Evolutionary conservation across 768 basidiomycete genomes (phyloP).

Genomic region (Phylloporus arenicola): DNA sequence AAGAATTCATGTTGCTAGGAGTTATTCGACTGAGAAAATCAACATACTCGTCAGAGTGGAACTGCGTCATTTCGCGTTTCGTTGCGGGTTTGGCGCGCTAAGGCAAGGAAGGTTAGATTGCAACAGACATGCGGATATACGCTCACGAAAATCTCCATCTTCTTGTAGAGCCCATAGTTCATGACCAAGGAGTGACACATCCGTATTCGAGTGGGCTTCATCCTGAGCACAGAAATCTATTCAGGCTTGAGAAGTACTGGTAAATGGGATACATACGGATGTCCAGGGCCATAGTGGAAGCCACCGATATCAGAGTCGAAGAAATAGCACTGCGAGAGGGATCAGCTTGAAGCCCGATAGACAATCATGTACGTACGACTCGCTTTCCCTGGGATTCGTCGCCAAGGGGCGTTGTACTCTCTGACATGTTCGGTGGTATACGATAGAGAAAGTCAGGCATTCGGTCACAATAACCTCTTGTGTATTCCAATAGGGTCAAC

Average conservation of each 20-base stretch:
- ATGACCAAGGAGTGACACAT: slow-evolving; percentile 99
- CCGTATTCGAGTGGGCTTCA: slow-evolving; percentile 97
- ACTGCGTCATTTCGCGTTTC: slow-evolving; percentile 99
- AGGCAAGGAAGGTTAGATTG: not conserved
- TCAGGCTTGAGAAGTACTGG: not conserved
- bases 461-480: too few relatives aligned
- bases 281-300: slow-evolving; percentile 98
- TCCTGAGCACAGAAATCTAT: slow-evolving; percentile 39
- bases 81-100: slow-evolving; percentile 99
- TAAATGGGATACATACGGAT: slow-evolving; percentile 56
- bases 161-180: slow-evolving; percentile 99
- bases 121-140: not conserved
- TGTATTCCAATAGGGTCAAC: not conserved
- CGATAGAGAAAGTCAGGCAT: not conserved
- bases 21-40: slow-evolving; percentile 93
- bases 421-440: not conserved
- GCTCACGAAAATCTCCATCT: slow-evolving; percentile 99
- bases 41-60: slow-evolving; percentile 98
- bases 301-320: slow-evolving; percentile 99
- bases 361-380: slow-evolving; percentile 56
- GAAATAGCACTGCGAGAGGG: slow-evolving; percentile 79
- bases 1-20: slow-evolving; percentile 92
- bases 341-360: slow-evolving; percentile 4
- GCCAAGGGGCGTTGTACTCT: slow-evolving; percentile 53
- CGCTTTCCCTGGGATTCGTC: slow-evolving; percentile 79